A percentile compares a stretch with the other conserved stretches of the same genome.
phyloP scores from a whole-genome alignment of 495 filamentous ascomycete genomes.

The Massariosphaeria phaeospora region DNA sequence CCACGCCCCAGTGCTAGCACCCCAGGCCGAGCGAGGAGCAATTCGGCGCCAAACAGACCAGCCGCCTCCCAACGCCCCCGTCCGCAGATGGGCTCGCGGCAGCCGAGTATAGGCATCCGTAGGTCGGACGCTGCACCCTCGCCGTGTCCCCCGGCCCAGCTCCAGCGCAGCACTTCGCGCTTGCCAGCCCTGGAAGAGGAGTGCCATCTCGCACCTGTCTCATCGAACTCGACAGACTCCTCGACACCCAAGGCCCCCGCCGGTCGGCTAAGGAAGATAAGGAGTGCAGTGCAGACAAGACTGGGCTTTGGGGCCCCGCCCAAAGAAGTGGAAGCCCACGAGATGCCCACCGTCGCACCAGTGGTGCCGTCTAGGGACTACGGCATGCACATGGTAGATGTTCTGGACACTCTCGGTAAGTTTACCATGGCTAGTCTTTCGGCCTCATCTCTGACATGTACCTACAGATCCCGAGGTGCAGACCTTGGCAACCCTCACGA shows the following conservation, averaged over 20 bases:
- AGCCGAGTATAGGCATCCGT: conserved; percentile 29
- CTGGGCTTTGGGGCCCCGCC: neutral
- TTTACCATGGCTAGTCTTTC: too few species aligned
- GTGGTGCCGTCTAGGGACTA: conserved; percentile 1
- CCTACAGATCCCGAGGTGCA: conserved; percentile 69
- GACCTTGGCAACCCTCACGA: conserved; percentile 68
- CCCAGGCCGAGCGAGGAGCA: neutral
- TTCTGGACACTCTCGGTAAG: conserved; percentile 51
- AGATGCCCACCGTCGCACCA: neutral
- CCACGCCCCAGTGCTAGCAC: neutral
- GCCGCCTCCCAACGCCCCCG: neutral
- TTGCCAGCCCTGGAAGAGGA: conserved; percentile 18
- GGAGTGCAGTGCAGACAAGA: conserved; percentile 11
- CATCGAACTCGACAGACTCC: neutral
- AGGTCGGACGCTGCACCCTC: neutral
- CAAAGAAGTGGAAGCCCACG: neutral
- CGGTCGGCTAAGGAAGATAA: conserved; percentile 17
- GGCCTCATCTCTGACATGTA: too few species aligned
- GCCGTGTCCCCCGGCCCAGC: neutral
- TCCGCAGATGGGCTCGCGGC: conserved; percentile 6
- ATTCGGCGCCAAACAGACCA: neutral
- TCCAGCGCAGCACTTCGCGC: neutral
- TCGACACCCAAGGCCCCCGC: neutral
- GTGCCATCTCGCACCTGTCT: neutral
- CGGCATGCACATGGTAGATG: conserved; percentile 56